Evolutionary conservation across 352 stramenopile genomes (phyloP).

Genomic region (Plasmopara halstedii): DNA sequence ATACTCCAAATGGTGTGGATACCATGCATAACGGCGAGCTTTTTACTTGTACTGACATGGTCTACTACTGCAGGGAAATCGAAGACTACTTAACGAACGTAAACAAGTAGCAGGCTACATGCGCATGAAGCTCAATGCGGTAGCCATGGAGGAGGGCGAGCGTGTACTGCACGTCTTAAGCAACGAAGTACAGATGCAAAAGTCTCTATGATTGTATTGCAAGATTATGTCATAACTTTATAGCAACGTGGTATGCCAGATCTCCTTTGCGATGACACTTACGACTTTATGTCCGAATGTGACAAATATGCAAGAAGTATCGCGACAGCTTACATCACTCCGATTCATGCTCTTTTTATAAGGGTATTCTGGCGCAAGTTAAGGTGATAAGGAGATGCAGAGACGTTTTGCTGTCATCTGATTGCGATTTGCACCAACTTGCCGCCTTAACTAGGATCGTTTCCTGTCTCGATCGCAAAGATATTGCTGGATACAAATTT

Average conservation of each 20-base stretch:
- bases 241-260: slow-evolving; percentile 21
- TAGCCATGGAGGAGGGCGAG: slow-evolving; percentile 87
- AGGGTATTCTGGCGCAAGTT: slow-evolving; percentile 92
- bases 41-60: neutral
- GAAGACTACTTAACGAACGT: slow-evolving; percentile 80
- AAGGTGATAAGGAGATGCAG: slow-evolving; percentile 4
- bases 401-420: too few species aligned
- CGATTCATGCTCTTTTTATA: slow-evolving; percentile 98
- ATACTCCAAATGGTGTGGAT: slow-evolving; percentile 94
- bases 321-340: slow-evolving; percentile 79
- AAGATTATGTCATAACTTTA: neutral
- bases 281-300: slow-evolving; percentile 32
- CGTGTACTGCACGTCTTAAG: slow-evolving; percentile 80
- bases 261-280: slow-evolving; percentile 90
- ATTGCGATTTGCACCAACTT: too few species aligned
- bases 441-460: slow-evolving; percentile 70
- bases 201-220: neutral
- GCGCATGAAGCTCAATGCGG: slow-evolving; percentile 42
- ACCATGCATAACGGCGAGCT: too few species aligned
- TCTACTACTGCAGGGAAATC: slow-evolving; percentile 32
- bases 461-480: slow-evolving; percentile 73
- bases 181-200: slow-evolving; percentile 73
- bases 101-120: slow-evolving; percentile 75
- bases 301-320: slow-evolving; percentile 22
- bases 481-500: slow-evolving; percentile 88